These are phyloP conservation scores for Scedosporium minutisporum DNA, from an alignment of 2,329 filamentous ascomycete species.

Conservation along the genomic window DNA sequence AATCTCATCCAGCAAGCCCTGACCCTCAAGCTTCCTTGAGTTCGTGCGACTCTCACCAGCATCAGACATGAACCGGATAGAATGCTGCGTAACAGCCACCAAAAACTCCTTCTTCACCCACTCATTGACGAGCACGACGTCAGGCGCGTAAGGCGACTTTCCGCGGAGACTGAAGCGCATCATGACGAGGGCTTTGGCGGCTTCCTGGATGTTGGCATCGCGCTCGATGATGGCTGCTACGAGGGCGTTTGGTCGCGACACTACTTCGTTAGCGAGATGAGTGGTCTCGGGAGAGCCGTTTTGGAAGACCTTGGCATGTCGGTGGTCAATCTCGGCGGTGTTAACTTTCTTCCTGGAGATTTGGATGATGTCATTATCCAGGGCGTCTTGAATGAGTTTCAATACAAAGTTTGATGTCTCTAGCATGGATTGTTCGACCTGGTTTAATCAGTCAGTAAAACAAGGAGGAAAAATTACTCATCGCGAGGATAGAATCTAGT, in stretches of 20 bases:
- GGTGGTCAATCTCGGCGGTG: slow-evolving; percentile 13
- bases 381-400: slow-evolving; percentile 24
- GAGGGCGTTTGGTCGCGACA: slow-evolving; percentile 13
- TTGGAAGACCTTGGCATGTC: slow-evolving; percentile 5
- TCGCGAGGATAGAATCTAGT: neutral
- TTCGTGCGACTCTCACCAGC: neutral
- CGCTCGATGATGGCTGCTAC: slow-evolving; percentile 51
- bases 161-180: slow-evolving; percentile 47
- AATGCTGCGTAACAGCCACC: slow-evolving; percentile 28
- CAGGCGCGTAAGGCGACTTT: slow-evolving; percentile 49
- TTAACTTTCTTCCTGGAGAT: slow-evolving; percentile 24
- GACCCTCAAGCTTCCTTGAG: neutral
- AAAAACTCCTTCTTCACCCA: slow-evolving; percentile 46
- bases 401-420: slow-evolving; percentile 23
- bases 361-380: slow-evolving; percentile 39
- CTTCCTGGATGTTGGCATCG: slow-evolving; percentile 41
- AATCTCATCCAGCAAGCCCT: neutral
- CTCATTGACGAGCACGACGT: slow-evolving; percentile 56
- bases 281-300: neutral
- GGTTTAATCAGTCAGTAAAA: neutral
- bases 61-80: slow-evolving; percentile 11
- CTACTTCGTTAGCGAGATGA: slow-evolving; percentile 7
- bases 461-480: slow-evolving; percentile 10
- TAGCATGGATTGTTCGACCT: slow-evolving; percentile 30
- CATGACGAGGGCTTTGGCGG: slow-evolving; percentile 41